Percentiles rank a stretch among this genome's conserved stretches.
These are phyloP conservation scores for Cucurbita pepo DNA, from an alignment of 306 rosid genomes.

Conservation along the genomic window DNA sequence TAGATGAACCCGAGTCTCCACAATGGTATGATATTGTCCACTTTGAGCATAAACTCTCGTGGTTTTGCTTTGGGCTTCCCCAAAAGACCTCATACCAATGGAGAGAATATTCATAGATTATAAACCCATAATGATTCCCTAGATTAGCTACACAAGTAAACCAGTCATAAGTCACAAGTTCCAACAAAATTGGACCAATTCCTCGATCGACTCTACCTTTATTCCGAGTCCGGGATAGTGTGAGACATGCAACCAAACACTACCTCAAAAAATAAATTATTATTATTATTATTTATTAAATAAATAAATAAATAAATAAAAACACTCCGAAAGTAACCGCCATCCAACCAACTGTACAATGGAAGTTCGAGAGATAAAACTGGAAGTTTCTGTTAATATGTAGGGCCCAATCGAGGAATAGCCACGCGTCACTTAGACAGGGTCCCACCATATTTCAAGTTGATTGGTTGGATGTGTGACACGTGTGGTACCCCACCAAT, in stretches of 20 bases:
- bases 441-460: background rate
- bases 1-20: too few relatives aligned
- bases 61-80: too few relatives aligned
- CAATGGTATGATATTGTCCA: too few relatives aligned
- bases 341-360: background rate
- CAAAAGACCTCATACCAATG: too few relatives aligned
- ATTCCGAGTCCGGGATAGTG: background rate
- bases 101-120: too few relatives aligned
- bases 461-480: background rate
- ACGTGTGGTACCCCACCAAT: slow-evolving; percentile 1
- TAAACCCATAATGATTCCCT: too few relatives aligned
- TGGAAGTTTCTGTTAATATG: background rate
- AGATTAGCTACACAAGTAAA: too few relatives aligned
- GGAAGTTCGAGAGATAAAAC: background rate
- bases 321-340: background rate
- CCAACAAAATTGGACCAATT: too few relatives aligned
- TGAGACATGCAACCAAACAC: background rate
- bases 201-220: background rate
- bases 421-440: background rate
- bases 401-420: background rate
- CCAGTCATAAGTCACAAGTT: too few relatives aligned
- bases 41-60: too few relatives aligned
- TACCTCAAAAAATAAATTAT: background rate
- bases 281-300: too few relatives aligned
- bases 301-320: background rate